These are phyloP conservation scores for Hylodesmum podocarpum DNA, from an alignment of 306 rosid species.

Conservation along the genomic window DNA sequence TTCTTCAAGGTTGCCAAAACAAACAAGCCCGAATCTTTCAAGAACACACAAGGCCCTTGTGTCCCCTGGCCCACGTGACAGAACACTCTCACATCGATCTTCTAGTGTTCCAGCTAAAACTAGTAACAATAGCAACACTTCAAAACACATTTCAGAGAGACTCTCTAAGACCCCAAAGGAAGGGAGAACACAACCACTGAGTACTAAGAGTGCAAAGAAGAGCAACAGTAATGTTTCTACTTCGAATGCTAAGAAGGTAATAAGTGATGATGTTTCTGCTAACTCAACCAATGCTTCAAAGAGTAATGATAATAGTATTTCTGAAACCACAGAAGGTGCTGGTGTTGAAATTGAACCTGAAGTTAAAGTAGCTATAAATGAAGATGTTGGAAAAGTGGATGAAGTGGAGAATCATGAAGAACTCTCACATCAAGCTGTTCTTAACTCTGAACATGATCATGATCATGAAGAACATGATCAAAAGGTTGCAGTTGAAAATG, in stretches of 20 bases:
- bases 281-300: conserved; percentile 16
- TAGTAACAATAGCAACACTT: background rate
- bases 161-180: conserved; percentile 20
- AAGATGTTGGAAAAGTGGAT: conserved; percentile 15
- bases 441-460: conserved; percentile 23
- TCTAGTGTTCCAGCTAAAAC: conserved; percentile 26
- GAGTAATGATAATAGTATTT: background rate
- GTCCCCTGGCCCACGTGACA: conserved; percentile 58
- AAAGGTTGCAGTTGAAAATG: too few relatives aligned
- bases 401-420: conserved; percentile 15
- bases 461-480: background rate
- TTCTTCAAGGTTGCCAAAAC: conserved; percentile 39
- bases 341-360: conserved; percentile 24
- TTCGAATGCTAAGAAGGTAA: conserved; percentile 36
- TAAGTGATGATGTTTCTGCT: background rate
- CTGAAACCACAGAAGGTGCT: background rate
- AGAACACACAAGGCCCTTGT: conserved; percentile 44
- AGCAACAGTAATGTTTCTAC: conserved; percentile 1
- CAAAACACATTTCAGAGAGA: conserved; percentile 19
- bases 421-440: background rate
- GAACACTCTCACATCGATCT: conserved; percentile 14
- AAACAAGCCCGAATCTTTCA: conserved; percentile 44
- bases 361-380: conserved; percentile 25
- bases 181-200: background rate
- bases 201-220: conserved; percentile 31